Conservation (phyloP, 2,329 filamentous ascomycete species). For the Alternaria incomplexa region DNA sequence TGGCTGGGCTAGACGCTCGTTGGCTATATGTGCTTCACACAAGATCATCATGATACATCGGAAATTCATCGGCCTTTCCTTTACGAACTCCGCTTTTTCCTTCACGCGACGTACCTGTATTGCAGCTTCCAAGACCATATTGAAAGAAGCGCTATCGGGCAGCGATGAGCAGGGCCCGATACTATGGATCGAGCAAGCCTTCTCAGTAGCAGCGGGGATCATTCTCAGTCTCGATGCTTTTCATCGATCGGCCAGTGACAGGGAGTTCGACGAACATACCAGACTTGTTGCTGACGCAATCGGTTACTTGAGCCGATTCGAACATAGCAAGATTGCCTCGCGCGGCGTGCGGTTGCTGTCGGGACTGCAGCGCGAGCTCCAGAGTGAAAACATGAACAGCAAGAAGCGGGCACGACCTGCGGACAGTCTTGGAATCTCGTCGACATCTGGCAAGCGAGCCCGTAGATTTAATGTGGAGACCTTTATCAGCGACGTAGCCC, state of each 20-base stretch:
- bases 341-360: slow-evolving; percentile 19
- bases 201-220: slow-evolving; percentile 50
- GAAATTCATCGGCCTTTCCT: slow-evolving; percentile 48
- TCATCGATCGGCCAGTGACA: slow-evolving; percentile 29
- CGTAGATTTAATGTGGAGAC: slow-evolving; percentile 7
- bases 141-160: slow-evolving; percentile 44
- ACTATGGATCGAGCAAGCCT: slow-evolving; percentile 52
- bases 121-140: slow-evolving; percentile 49
- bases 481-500: slow-evolving; percentile 13
- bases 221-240: slow-evolving; percentile 49
- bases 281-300: slow-evolving; percentile 14
- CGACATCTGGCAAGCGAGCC: slow-evolving; percentile 3
- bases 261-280: slow-evolving; percentile 13
- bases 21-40: slow-evolving; percentile 48
- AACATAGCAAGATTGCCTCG: slow-evolving; percentile 15
- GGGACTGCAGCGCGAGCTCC: slow-evolving; percentile 12
- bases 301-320: slow-evolving; percentile 14
- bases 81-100: slow-evolving; percentile 47
- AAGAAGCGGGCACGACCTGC: slow-evolving; percentile 9
- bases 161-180: slow-evolving; percentile 41
- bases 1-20: slow-evolving; percentile 46
- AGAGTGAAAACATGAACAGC: neutral
- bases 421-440: neutral
- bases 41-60: slow-evolving; percentile 54
- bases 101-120: slow-evolving; percentile 51